Percentiles rank a stretch among this genome's conserved stretches.
phyloP scores from a whole-genome alignment of 306 rosid genomes.

The Gleditsia sinensis region DNA sequence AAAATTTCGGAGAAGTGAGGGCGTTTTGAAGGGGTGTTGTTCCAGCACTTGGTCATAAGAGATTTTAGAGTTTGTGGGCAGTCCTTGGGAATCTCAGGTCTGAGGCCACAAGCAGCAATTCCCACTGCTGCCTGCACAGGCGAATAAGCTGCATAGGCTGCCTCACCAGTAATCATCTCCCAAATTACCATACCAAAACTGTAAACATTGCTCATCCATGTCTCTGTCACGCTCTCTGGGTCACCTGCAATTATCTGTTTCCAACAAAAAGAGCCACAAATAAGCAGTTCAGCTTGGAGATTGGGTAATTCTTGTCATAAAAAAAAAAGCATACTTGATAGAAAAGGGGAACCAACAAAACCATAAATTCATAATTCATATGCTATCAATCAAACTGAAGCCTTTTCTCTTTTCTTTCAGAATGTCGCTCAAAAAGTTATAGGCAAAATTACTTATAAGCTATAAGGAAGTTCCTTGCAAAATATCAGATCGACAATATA shows the following conservation, averaged over 20 bases:
- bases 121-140: slow-evolving; percentile 98
- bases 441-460: background rate
- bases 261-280: slow-evolving; percentile 28
- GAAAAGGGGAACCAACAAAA: background rate
- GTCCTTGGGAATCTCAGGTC: slow-evolving; percentile 93
- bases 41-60: slow-evolving; percentile 91
- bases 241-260: slow-evolving; percentile 93
- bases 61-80: slow-evolving; percentile 74
- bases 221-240: slow-evolving; percentile 84
- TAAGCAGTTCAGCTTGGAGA: slow-evolving; percentile 16
- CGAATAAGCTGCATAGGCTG: slow-evolving; percentile 77
- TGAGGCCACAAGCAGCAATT: slow-evolving; percentile 93
- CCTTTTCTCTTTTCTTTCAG: background rate
- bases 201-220: slow-evolving; percentile 91
- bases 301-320: background rate
- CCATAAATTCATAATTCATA: background rate
- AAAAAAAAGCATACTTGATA: background rate
- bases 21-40: slow-evolving; percentile 83
- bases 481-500: background rate
- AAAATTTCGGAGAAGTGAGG: slow-evolving; percentile 82
- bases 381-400: background rate
- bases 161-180: slow-evolving; percentile 97
- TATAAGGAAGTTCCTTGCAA: background rate
- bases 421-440: background rate
- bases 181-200: slow-evolving; percentile 93